Evolutionary conservation across 75 land plant species (phyloP).

Genomic region (Pseudotsuga menziesii): DNA sequence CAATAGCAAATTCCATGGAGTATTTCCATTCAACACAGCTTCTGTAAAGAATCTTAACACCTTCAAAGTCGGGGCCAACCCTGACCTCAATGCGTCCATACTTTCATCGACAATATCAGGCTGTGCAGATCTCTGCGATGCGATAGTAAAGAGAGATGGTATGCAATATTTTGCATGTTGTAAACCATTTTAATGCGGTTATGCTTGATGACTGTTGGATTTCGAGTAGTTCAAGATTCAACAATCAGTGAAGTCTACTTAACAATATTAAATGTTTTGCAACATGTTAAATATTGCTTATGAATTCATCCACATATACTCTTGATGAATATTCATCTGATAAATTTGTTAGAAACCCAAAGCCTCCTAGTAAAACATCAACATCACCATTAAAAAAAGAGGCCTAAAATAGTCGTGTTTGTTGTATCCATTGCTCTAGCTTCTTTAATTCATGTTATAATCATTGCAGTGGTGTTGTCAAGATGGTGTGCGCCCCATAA

Average conservation of each 20-base stretch:
- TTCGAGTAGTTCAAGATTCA: too few species aligned
- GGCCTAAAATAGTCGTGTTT: conserved; percentile 35
- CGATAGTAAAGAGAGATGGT: conserved; percentile 27
- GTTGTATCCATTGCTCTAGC: conserved; percentile 42
- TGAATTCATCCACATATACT: too few species aligned
- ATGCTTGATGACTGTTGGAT: too few species aligned
- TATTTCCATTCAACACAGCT: conserved; percentile 26
- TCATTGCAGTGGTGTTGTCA: conserved; percentile 24
- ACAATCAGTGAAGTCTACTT: too few species aligned
- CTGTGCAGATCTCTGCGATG: conserved; percentile 32
- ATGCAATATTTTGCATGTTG: too few species aligned
- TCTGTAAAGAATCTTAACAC: conserved; percentile 30
- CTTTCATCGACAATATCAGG: conserved; percentile 14
- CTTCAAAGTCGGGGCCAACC: conserved; percentile 20
- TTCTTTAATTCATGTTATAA: conserved; percentile 20
- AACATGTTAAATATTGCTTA: too few species aligned
- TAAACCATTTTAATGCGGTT: too few species aligned
- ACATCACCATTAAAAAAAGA: neutral
- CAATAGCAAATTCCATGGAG: conserved; percentile 32
- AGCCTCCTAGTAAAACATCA: conserved; percentile 1
- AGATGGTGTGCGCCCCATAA: conserved; percentile 14
- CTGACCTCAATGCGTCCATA: conserved; percentile 22
- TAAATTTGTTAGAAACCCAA: neutral
- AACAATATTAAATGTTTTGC: too few species aligned
- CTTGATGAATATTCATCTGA: too few species aligned